Evolutionary conservation across 129 eudicot genomes (phyloP), one percentile per base, ranked within the genome.

Genomic region (Centella asiatica): DNA sequence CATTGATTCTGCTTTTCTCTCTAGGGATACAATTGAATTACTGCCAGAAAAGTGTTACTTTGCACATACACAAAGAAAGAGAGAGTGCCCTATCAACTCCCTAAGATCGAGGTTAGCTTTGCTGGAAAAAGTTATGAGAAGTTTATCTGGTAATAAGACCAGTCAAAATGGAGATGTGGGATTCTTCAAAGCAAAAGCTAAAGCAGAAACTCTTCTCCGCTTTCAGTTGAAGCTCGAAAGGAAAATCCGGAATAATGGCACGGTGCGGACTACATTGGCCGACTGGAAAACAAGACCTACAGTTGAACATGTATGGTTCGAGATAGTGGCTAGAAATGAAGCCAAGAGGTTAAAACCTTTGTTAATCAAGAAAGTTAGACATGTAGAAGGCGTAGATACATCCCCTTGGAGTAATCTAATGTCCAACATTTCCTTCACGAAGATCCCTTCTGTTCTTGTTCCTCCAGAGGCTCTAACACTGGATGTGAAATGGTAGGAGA

Each of bases 251-350:
- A 65, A 44, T 58, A 81, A 79, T 24, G 96, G 82, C 62, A 72
- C 87, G 20, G 64, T 69, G 44, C 78, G 86, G 89, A 69, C 73
- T 46, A 84, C 84, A 47, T 29, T 81, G 71, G 89, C 84, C 26
- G 89, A 84, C 62, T 88, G 96, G 96, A 77, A 87, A 77, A 88
- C 94, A 49, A 77, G 69, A 76, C 96, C 96, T 49, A 69, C 52
- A 63, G 68, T 83, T 46, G 89, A 88, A 64, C 84, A 61, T 52
- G 62, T 60, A 34, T 69, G 55, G 74, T 88, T 84, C 74, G 89
- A 81, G 44, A 75, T 79, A 34, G 61, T 74, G 52, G 86, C 85
- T 32, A 88, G 80, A 77, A 58, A 74, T 55, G 92, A 84, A 63
- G 73, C 55, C 22, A 60, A 74, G 44, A 57, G 76, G 64, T 69